These are phyloP conservation scores for Solanum hybrid DNA, from an alignment of 305 asterid species.

Conservation along the genomic window DNA sequence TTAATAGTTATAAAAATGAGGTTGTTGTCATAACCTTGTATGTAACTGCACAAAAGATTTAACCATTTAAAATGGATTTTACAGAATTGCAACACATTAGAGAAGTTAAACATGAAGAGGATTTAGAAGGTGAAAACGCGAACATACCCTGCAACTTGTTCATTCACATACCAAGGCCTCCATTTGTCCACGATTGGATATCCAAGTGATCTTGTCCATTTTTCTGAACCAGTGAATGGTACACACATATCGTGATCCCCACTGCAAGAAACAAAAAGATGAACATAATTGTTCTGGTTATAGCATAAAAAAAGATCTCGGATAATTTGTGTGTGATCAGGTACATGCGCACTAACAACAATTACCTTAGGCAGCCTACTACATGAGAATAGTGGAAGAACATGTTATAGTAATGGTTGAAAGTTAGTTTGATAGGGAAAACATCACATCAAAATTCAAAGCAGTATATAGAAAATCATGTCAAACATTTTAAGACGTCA, in stretches of 20 bases:
- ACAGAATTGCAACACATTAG: background rate
- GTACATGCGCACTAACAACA: background rate
- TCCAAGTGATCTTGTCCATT: slow-evolving; percentile 81
- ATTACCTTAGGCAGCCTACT: background rate
- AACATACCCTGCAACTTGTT: slow-evolving; percentile 73
- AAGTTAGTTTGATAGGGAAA: background rate
- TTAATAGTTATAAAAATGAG: slow-evolving; percentile 78
- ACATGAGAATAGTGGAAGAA: background rate
- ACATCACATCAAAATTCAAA: background rate
- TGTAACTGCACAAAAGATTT: slow-evolving; percentile 33
- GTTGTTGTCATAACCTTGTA: slow-evolving; percentile 65
- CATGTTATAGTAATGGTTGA: background rate
- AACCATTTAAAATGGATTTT: background rate
- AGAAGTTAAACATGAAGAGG: background rate
- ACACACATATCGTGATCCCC: slow-evolving; percentile 97
- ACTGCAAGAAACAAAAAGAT: slow-evolving; percentile 21
- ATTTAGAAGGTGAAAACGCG: background rate
- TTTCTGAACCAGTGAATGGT: slow-evolving; percentile 71
- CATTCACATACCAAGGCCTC: slow-evolving; percentile 65
- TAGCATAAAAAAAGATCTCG: background rate
- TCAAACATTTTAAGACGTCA: background rate
- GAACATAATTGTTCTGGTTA: background rate
- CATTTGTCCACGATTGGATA: slow-evolving; percentile 53
- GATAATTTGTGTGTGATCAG: background rate
- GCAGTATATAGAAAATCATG: background rate